phyloP scores from a whole-genome alignment of 2,329 filamentous ascomycete species.

The Exophiala xenobiotica region DNA sequence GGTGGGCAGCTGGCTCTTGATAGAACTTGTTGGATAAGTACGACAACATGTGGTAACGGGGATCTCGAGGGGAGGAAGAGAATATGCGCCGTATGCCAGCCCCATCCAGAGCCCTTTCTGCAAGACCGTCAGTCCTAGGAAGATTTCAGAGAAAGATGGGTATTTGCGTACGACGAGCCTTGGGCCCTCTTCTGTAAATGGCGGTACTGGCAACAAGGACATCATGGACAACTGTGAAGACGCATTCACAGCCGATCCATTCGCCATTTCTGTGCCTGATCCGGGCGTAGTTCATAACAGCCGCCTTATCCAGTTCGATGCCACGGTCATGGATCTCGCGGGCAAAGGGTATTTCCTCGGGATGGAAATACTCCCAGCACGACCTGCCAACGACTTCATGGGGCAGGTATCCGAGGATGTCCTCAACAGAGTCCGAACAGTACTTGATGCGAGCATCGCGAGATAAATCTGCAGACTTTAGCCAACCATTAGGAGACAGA shows the following conservation, averaged over 20 bases:
- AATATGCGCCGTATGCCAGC: constrained; percentile 77
- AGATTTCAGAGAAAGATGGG: background rate
- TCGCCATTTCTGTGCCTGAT: constrained; percentile 66
- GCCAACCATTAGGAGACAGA: constrained; percentile 23
- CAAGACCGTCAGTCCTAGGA: constrained; percentile 22
- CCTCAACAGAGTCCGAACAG: constrained; percentile 77
- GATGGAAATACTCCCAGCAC: constrained; percentile 83
- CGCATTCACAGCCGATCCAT: constrained; percentile 82
- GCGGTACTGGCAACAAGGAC: constrained; percentile 82
- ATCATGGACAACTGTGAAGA: constrained; percentile 85
- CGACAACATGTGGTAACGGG: constrained; percentile 85
- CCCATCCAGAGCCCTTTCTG: constrained; percentile 74
- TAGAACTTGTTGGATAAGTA: constrained; percentile 78
- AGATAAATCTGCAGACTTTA: constrained; percentile 60
- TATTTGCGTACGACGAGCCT: constrained; percentile 67
- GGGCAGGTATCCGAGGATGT: constrained; percentile 78
- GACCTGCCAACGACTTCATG: constrained; percentile 73
- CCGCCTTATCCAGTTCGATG: constrained; percentile 77
- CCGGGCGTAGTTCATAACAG: constrained; percentile 76
- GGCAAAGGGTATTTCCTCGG: constrained; percentile 74
- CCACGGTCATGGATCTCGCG: constrained; percentile 70
- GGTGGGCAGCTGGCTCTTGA: constrained; percentile 48
- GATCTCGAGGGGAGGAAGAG: constrained; percentile 76
- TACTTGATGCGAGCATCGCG: constrained; percentile 77
- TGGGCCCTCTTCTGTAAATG: constrained; percentile 67